These are phyloP conservation scores for Trypanosoma conorhini DNA, from an alignment of 208 protist genomes.

Conservation along the genomic window DNA sequence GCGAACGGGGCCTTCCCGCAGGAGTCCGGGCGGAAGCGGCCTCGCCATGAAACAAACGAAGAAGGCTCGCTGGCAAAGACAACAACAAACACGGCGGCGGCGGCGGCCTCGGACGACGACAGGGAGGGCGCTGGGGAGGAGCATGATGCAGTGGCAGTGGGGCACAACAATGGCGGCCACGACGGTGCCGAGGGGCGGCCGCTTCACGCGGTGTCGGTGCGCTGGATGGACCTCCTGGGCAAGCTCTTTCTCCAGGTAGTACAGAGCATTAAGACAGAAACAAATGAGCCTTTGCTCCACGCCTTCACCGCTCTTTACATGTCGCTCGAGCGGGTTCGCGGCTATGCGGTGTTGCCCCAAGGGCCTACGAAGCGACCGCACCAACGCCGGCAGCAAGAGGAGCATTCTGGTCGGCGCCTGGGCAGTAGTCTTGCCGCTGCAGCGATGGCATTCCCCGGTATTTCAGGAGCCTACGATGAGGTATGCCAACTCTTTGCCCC, in stretches of 20 bases:
- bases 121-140: neutral
- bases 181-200: neutral
- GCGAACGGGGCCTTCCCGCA: neutral
- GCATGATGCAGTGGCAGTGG: neutral
- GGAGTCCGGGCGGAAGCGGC: neutral
- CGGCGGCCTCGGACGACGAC: neutral
- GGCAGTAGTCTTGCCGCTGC: constrained; percentile 5
- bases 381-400: neutral
- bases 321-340: constrained; percentile 16
- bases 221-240: constrained; percentile 24
- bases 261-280: neutral
- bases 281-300: constrained; percentile 5
- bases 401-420: neutral
- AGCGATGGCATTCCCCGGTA: neutral
- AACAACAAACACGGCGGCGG: neutral
- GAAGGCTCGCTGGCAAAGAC: neutral
- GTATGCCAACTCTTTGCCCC: constrained; percentile 21
- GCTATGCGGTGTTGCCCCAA: neutral
- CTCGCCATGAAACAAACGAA: neutral
- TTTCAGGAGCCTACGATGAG: neutral
- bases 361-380: neutral
- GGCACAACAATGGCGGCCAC: neutral
- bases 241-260: constrained; percentile 16
- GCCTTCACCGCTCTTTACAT: constrained; percentile 23
- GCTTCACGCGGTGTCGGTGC: constrained; percentile 4